phyloP scores from a whole-genome alignment of 352 stramenopile genomes.

The Pythium phragmiticola region DNA sequence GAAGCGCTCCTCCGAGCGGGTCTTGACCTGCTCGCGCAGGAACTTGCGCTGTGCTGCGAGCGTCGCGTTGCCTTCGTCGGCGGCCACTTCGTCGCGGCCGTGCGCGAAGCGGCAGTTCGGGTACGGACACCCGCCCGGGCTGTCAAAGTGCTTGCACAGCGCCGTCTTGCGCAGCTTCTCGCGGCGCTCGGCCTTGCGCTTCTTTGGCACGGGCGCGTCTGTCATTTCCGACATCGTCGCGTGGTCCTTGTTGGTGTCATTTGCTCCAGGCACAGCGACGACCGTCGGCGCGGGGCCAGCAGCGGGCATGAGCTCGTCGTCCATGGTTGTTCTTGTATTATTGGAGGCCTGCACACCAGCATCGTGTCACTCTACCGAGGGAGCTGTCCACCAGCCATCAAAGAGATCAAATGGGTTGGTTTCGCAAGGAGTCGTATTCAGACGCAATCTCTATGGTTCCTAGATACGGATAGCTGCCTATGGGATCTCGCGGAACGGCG shows the following conservation, averaged over 20 bases:
- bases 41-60: conserved; percentile 78
- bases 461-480: conserved; percentile 24
- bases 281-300: neutral
- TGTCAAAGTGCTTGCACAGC: conserved; percentile 87
- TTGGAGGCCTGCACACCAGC: conserved; percentile 2
- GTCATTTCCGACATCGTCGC: neutral
- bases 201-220: conserved; percentile 40
- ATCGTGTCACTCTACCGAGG: conserved; percentile 16
- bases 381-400: conserved; percentile 21
- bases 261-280: neutral
- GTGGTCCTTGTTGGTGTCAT: neutral
- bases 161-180: conserved; percentile 74
- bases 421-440: neutral
- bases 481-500: conserved; percentile 81
- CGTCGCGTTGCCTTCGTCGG: conserved; percentile 52
- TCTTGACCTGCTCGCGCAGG: conserved; percentile 72
- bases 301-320: conserved; percentile 13
- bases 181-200: conserved; percentile 59
- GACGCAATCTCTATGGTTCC: neutral
- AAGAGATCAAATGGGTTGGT: neutral
- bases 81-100: conserved; percentile 47
- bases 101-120: conserved; percentile 84
- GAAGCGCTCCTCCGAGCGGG: conserved; percentile 67
- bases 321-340: conserved; percentile 12
- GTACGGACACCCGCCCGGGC: conserved; percentile 78